Base-by-base conservation (phyloP, 805 yeast species). In the Schizosaccharomyces cryophilus region DNA sequence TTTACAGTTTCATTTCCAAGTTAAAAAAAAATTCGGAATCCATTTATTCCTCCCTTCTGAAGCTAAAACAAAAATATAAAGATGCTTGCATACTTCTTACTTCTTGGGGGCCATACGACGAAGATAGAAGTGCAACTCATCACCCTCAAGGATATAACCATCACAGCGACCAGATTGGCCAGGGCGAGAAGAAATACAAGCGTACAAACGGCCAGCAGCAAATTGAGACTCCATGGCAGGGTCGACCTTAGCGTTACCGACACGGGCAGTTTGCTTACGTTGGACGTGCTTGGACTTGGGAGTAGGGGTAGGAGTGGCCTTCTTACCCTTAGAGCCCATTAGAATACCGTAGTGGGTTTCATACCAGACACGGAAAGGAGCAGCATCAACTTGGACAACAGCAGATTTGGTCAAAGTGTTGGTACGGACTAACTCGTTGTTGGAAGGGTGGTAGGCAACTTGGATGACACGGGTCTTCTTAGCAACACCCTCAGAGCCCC, bases 91-190 rank as follows among this genome's bases (percentile, higher is more conserved):
- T 35, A 35, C 40, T 51, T 7, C 26, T 51, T 51, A 51, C 35
- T 51, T 51, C 56, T 51, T 51, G 56, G 56, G 35, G 56, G 56
- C 30, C 60, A 93, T 82, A 87, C 95, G 90, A 85, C 95, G 88
- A 78, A 93, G 84, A 95, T 93, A 93, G 95, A 93, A 93, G 77
- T 97, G 97, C 79, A 93, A 87, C 82, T 93, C 98, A 78, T 93
- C 98, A 80, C 98, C 98, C 83, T 93, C 98, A 77, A 93, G 86
- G 80, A 93, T 85, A 94, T 93, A 93, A 80, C 98, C 98, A 78
- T 93, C 98, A 80, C 88, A 84, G 82, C 98, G 94, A 79, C 98
- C 98, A 70, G 95, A 85, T 84, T 93, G 98, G 79, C 98, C 98
- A 77, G 98, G 98, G 84, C 98, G 88, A 64, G 98, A 93, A 69